phyloP scores from a whole-genome alignment of 139 green algal genomes.

The Micractinium sp. region DNA sequence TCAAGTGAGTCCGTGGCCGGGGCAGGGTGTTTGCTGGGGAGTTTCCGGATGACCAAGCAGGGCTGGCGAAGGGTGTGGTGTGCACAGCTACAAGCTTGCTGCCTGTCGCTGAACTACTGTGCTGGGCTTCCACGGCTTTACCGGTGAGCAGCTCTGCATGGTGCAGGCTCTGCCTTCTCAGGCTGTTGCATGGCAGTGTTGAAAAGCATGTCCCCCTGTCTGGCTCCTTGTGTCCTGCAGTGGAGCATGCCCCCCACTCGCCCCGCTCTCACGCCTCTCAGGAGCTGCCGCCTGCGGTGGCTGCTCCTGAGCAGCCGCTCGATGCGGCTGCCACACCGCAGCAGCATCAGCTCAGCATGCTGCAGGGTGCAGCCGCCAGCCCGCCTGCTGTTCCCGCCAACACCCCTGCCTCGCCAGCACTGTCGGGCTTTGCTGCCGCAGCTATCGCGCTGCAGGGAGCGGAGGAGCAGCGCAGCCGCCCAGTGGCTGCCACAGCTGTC shows the following conservation, averaged over 20 bases:
- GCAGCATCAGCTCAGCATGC: background rate
- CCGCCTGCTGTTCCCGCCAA: conserved; percentile 6
- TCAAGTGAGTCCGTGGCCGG: background rate
- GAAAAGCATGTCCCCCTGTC: no score
- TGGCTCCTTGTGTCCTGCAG: background rate
- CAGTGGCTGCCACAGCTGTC: background rate
- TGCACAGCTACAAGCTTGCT: background rate
- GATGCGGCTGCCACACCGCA: background rate
- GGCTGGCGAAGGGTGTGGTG: background rate
- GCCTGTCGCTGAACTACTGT: background rate
- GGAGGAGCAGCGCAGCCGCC: background rate
- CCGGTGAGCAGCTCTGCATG: no score
- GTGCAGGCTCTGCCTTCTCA: background rate
- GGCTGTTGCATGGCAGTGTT: background rate
- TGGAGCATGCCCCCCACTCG: background rate
- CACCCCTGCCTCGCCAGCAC: background rate
- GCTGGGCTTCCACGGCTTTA: no score
- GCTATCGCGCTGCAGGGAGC: background rate
- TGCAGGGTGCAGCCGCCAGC: background rate
- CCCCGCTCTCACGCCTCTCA: background rate
- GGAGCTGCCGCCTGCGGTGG: background rate
- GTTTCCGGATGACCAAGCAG: background rate
- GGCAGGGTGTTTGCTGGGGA: background rate
- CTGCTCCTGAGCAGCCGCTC: background rate
- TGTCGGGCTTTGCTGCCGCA: background rate